Evolutionary conservation across 805 yeast genomes (phyloP).

Genomic region (Blastobotrys terrestris): DNA sequence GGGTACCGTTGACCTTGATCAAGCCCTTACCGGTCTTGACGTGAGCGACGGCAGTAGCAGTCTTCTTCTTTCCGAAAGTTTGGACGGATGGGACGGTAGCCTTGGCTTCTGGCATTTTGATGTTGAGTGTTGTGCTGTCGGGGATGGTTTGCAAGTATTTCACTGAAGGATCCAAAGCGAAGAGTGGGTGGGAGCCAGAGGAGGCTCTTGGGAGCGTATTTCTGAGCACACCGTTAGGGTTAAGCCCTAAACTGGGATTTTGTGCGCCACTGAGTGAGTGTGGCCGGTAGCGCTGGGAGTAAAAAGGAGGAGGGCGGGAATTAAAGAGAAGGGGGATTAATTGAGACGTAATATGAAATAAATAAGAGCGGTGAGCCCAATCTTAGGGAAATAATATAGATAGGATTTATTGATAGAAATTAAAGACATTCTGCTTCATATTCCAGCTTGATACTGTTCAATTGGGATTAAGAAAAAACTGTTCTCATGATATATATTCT

Average conservation of each 20-base stretch:
- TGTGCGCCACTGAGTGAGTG: too few relatives aligned
- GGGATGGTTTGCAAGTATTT: not conserved
- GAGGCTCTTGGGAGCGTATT: not conserved
- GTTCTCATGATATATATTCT: not conserved
- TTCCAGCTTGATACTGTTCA: too few relatives aligned
- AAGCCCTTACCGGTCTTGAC: slow-evolving; percentile 99
- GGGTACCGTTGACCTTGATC: slow-evolving; percentile 98
- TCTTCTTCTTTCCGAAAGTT: slow-evolving; percentile 99
- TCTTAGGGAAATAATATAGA: too few relatives aligned
- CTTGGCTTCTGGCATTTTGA: slow-evolving; percentile 4
- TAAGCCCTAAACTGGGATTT: not conserved
- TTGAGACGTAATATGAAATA: too few relatives aligned
- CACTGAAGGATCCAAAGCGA: not conserved
- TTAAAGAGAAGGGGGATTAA: too few relatives aligned
- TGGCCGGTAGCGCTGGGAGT: too few relatives aligned
- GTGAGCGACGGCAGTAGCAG: slow-evolving; percentile 99
- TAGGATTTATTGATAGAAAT: too few relatives aligned
- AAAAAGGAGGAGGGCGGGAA: too few relatives aligned
- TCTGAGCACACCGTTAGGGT: not conserved
- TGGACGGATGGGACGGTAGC: slow-evolving; percentile 3
- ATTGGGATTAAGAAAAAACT: too few relatives aligned
- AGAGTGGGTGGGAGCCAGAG: not conserved
- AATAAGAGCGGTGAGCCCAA: too few relatives aligned
- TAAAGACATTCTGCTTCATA: too few relatives aligned
- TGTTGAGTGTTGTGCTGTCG: slow-evolving; percentile 1